These are phyloP conservation scores for Penicillium sp. DNA, from an alignment of 2,329 filamentous ascomycete genomes.

Conservation along the genomic window DNA sequence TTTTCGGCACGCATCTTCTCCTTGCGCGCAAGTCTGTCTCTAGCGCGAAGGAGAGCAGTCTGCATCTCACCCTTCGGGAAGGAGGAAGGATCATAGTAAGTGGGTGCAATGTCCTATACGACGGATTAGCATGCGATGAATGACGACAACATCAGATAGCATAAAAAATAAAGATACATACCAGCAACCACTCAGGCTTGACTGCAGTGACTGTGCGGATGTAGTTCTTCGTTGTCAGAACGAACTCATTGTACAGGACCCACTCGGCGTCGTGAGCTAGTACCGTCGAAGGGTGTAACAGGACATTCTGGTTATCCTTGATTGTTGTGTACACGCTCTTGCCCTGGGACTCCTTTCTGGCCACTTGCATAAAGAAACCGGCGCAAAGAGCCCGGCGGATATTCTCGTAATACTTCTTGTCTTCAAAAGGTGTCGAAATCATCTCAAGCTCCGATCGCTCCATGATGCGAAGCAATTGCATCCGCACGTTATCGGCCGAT, in stretches of 20 bases:
- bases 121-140: constrained; percentile 10
- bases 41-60: constrained; percentile 52
- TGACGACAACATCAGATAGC: neutral
- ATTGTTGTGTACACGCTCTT: constrained; percentile 86
- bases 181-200: constrained; percentile 88
- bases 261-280: constrained; percentile 85
- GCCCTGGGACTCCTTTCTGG: constrained; percentile 80
- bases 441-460: constrained; percentile 82
- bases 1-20: constrained; percentile 44
- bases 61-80: constrained; percentile 86
- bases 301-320: constrained; percentile 90
- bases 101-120: constrained; percentile 77
- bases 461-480: constrained; percentile 94
- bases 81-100: constrained; percentile 78
- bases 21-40: constrained; percentile 51
- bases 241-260: constrained; percentile 98
- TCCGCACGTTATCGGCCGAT: constrained; percentile 88
- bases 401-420: constrained; percentile 98
- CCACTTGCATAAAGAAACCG: constrained; percentile 99
- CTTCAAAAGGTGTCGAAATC: constrained; percentile 79
- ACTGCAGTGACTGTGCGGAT: constrained; percentile 89
- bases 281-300: constrained; percentile 90
- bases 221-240: constrained; percentile 96
- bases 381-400: constrained; percentile 86
- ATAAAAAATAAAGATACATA: constrained; percentile 43